Evolutionary conservation across 1,284 basidiomycete species (phyloP), one percentile per base, ranked within the genome.

Genomic region (Cystobasidiaceae sp.): DNA sequence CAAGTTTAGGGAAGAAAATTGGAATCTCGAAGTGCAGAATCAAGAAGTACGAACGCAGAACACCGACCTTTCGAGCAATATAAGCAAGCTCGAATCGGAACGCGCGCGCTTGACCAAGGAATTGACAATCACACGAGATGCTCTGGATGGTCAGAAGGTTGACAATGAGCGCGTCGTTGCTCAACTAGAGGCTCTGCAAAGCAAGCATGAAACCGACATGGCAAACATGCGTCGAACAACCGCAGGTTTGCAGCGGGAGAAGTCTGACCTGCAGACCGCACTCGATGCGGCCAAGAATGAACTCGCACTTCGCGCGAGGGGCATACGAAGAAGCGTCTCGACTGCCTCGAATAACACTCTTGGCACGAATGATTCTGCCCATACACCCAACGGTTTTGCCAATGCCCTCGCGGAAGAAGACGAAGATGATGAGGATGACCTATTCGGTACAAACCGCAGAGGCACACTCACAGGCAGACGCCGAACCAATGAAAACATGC

Each of bases 11-110:
- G 92, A 97, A 77, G 92, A 94, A 79, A 97, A 96, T 77, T 97
- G 94, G 94, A 93, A 97, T 75, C 86, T 97, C 69, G 93, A 97
- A 79, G 90, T 97, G 50, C 84, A 84, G 23, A 81, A 93, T 30
- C 93, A 98, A 76, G 92, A 97, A 69, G 82, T 94, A 25, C 86
- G 87, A 43, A 79, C 84, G 0, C 84, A 89, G 71, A 81, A 89
- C 41, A 75, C 82, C 41, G 85, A 89, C 56, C 82, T 85, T 1
- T 86, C 89, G 68, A 77, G 83, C 7, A 81, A 84, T 25, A 79
- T 83, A 11, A 82, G 83, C 70, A 87, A 89, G 63, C 81, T 89
- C 17, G 90, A 94, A 73, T 79, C 83, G 41, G 94, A 97, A 72
- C 85, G 88, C 69, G 87, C 89, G 73, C 86, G 89, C 1, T 82